Percentiles rank a stretch among this genome's conserved stretches.
Evolutionary conservation across 2,329 filamentous ascomycete genomes (phyloP).

Genomic region (Arthrobotrys sphaeroides): DNA sequence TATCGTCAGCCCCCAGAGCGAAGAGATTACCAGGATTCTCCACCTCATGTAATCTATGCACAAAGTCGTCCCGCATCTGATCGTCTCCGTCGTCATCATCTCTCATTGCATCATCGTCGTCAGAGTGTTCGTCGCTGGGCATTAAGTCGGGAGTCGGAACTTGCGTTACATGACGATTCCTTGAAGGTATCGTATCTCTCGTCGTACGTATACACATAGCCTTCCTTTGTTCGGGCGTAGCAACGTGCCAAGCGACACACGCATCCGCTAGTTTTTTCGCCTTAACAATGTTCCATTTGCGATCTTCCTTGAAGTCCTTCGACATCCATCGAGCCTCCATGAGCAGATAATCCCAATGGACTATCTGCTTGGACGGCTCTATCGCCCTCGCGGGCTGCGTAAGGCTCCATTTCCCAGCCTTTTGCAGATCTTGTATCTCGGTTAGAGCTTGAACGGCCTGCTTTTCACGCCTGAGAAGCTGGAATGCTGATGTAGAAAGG

Average conservation of each 20-base stretch:
- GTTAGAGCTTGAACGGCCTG: constrained; percentile 87
- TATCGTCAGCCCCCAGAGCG: constrained; percentile 80
- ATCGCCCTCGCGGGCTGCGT: constrained; percentile 84
- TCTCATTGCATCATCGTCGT: constrained; percentile 60
- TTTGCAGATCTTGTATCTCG: constrained; percentile 88
- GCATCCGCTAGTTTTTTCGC: constrained; percentile 82
- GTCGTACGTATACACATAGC: constrained; percentile 70
- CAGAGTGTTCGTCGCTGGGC: constrained; percentile 66
- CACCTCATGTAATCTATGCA: constrained; percentile 52
- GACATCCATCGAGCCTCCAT: constrained; percentile 98
- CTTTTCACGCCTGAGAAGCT: constrained; percentile 82
- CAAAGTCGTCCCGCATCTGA: constrained; percentile 54
- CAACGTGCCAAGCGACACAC: constrained; percentile 82
- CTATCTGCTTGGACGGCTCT: constrained; percentile 78
- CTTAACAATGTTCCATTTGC: constrained; percentile 88
- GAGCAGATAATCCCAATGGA: constrained; percentile 86
- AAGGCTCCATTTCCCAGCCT: constrained; percentile 90
- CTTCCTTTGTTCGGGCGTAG: constrained; percentile 71
- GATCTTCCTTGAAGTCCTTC: constrained; percentile 91
- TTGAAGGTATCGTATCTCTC: constrained; percentile 57
- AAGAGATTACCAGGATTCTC: constrained; percentile 78
- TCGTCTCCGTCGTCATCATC: constrained; percentile 59
- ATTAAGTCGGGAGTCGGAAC: constrained; percentile 72
- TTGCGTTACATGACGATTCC: constrained; percentile 57
- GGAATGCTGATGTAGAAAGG: constrained; percentile 82